These are phyloP conservation scores for Garcia nutans DNA, from an alignment of 345 rosid species.

Conservation along the genomic window DNA sequence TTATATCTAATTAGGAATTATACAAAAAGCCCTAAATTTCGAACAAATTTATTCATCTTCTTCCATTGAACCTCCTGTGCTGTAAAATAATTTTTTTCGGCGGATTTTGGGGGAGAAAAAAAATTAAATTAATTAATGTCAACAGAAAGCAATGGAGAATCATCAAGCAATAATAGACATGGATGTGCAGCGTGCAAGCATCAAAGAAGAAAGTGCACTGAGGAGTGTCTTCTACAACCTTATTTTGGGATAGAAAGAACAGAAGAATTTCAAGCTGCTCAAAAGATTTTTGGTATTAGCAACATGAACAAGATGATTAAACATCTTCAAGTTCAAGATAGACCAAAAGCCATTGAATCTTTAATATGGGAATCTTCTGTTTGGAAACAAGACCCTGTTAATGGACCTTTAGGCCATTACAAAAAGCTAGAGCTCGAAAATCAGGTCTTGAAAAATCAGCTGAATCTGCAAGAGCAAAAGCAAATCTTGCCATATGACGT, in stretches of 20 bases:
- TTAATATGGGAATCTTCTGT: slow-evolving; percentile 34
- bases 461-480: not conserved
- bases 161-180: not conserved
- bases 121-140: not conserved
- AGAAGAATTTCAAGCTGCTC: slow-evolving; percentile 16
- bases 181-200: slow-evolving; percentile 40
- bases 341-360: slow-evolving; percentile 18
- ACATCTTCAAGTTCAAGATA: not conserved
- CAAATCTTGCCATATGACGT: not conserved
- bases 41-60: too few relatives aligned
- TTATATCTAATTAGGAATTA: not conserved
- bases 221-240: slow-evolving; percentile 23
- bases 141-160: not conserved
- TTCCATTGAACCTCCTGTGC: too few relatives aligned
- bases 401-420: slow-evolving; percentile 29
- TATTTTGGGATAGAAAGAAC: slow-evolving; percentile 17
- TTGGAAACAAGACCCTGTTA: slow-evolving; percentile 29
- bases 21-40: not conserved
- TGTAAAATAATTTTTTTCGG: not conserved
- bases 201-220: slow-evolving; percentile 28
- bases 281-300: slow-evolving; percentile 26
- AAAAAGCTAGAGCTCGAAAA: not conserved
- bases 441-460: not conserved
- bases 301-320: slow-evolving; percentile 15
- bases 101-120: not conserved